Percentiles rank a stretch among this genome's conserved stretches.
Conservation (phyloP, 805 yeast species). For the Maudiozyma bulderi region DNA sequence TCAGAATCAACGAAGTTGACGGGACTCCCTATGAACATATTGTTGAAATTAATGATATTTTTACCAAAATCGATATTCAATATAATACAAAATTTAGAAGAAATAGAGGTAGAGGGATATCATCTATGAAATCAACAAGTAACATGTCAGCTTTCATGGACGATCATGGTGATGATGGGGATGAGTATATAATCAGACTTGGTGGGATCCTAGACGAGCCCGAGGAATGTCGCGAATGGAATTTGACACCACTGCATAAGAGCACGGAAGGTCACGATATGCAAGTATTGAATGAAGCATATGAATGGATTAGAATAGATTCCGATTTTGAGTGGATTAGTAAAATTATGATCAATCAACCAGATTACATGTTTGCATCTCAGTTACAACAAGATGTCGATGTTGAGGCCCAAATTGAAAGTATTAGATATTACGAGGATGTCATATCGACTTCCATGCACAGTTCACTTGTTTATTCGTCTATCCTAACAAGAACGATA, state of each 20-base stretch:
- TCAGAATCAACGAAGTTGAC: conserved; percentile 93
- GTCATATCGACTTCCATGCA: conserved; percentile 33
- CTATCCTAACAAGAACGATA: conserved; percentile 67
- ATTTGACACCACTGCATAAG: conserved; percentile 57
- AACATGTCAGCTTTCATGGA: background rate
- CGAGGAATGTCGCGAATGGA: conserved; percentile 62
- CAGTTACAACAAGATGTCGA: conserved; percentile 92
- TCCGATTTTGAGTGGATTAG: conserved; percentile 97
- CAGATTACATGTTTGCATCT: conserved; percentile 90
- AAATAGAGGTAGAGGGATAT: conserved; percentile 50
- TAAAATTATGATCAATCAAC: conserved; percentile 68
- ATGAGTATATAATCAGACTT: conserved; percentile 25
- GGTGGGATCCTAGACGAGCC: conserved; percentile 69
- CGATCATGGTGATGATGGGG: conserved; percentile 1
- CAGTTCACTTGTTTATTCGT: conserved; percentile 58
- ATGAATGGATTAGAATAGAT: conserved; percentile 97
- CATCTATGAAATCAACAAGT: conserved; percentile 13
- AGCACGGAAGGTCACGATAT: conserved; percentile 29
- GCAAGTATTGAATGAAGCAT: conserved; percentile 57
- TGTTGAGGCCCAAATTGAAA: conserved; percentile 88
- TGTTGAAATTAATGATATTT: conserved; percentile 76
- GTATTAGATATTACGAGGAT: conserved; percentile 62
- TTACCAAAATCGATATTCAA: conserved; percentile 84
- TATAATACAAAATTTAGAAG: conserved; percentile 90
- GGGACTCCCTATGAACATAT: conserved; percentile 98